Base-by-base conservation (phyloP, 2,329 filamentous ascomycete genomes). In the Fusarium staphyleae region DNA sequence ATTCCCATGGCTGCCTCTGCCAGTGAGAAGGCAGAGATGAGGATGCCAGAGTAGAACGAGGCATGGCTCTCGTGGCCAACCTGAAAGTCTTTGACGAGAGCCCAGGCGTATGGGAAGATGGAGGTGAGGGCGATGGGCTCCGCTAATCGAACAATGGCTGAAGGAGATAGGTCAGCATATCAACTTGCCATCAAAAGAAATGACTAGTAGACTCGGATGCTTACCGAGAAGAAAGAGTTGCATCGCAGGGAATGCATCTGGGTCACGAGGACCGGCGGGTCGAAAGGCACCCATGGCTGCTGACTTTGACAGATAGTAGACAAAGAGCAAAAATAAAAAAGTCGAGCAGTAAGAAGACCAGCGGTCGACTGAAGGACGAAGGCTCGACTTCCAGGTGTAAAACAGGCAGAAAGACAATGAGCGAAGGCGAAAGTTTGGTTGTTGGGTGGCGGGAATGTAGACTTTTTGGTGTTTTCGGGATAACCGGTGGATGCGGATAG, bases 71-170 rank as follows among this genome's bases (percentile, higher is more conserved):
- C 84, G 65, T 84, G 81, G 57, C 88, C 89, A 64, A 93, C 81
- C 33, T 90, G 69, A 73, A 91, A 91, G 65, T 86, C 81, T 74
- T 90, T 90, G 63, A 93, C 87, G 64, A 93, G 86, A 55, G 88
- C 83, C 89, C 89, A 96, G 55, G 90, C 90, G 74, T 96, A 97
- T 15, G 93, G 93, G 67, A 93, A 96, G 74, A 96, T 95, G 69
- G 90, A 95, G 2, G 92, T 96, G 60, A 97, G 83, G 43, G 93
- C 92, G 66, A 97, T 93, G 16, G 93, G 93, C 74, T 97, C 93
- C 46, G 92, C 90, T 63, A 97, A 85, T 59, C 93, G 91, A 70
- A 96, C 93, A 79, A 96, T 91, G 72, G 91, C 92, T 96, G 51
- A 18, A 14, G 19, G 16, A 30, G 18, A 33, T 29, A n/a, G 36